Conservation (phyloP, 352 stramenopile species). For the Globisporangium abappressorium region DNA sequence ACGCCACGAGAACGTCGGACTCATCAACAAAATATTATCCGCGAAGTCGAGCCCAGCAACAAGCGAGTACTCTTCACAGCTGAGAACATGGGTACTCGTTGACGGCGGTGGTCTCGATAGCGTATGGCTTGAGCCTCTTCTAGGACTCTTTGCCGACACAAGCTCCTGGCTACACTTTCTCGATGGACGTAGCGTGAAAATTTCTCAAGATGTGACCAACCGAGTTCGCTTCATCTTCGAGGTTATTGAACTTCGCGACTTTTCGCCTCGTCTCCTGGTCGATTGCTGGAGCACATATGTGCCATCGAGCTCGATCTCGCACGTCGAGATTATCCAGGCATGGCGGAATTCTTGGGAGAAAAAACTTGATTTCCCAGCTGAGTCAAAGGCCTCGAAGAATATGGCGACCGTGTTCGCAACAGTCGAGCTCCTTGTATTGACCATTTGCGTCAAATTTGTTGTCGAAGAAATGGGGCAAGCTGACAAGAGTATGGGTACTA, state of each 20-base stretch:
- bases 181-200: neutral
- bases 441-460: slow-evolving; percentile 30
- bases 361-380: neutral
- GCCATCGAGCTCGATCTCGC: neutral
- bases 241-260: neutral
- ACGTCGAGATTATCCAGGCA: slow-evolving; percentile 8
- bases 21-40: slow-evolving; percentile 6
- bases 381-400: slow-evolving; percentile 7
- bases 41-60: neutral
- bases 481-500: neutral
- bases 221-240: slow-evolving; percentile 22
- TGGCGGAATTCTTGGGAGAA: slow-evolving; percentile 5
- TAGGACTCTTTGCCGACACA: slow-evolving; percentile 7
- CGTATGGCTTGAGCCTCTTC: slow-evolving; percentile 27
- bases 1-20: neutral
- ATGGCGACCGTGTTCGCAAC: slow-evolving; percentile 27
- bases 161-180: neutral
- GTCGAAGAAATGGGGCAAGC: slow-evolving; percentile 16
- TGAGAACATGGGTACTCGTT: slow-evolving; percentile 29
- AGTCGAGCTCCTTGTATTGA: slow-evolving; percentile 26
- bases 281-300: slow-evolving; percentile 17
- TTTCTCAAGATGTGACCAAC: neutral
- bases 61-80: neutral
- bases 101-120: slow-evolving; percentile 23
- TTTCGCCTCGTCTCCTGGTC: slow-evolving; percentile 13